Percentiles rank a stretch among this genome's conserved stretches.
These are phyloP conservation scores for Rubus idaeus DNA, from an alignment of 306 rosid species.

Conservation along the genomic window DNA sequence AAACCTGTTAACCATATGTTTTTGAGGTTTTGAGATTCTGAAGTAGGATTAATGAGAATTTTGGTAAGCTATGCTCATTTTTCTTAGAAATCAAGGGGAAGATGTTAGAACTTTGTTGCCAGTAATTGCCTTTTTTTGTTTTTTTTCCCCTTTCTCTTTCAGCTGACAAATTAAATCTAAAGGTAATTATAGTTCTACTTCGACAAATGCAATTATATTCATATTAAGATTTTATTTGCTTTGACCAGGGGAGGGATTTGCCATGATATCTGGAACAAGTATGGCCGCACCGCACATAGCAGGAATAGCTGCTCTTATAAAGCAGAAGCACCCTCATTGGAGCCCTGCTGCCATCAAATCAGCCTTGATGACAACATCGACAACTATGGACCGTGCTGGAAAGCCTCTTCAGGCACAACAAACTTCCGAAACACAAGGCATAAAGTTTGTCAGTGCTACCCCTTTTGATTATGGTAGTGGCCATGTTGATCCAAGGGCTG, in stretches of 20 bases:
- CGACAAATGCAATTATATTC: constrained; percentile 6
- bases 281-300: constrained; percentile 99
- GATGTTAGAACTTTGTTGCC: neutral
- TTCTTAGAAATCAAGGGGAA: constrained; percentile 1
- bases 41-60: too few species aligned
- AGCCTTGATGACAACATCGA: constrained; percentile 93
- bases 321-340: constrained; percentile 98
- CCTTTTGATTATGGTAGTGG: constrained; percentile 99
- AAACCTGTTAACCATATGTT: neutral
- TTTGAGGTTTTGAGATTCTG: too few species aligned
- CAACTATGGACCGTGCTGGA: constrained; percentile 87
- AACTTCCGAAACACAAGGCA: constrained; percentile 76
- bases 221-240: constrained; percentile 12
- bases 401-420: constrained; percentile 90
- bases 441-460: constrained; percentile 71
- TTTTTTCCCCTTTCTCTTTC: neutral
- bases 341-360: constrained; percentile 99
- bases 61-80: neutral
- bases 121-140: neutral
- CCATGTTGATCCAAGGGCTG: constrained; percentile 94
- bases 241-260: constrained; percentile 85
- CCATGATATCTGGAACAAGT: constrained; percentile 99
- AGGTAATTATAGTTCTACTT: neutral
- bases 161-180: neutral
- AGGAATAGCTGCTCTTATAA: constrained; percentile 95